phyloP scores from a whole-genome alignment of 192 early-diverging fungal species.

The Chytriomyces confervae region DNA sequence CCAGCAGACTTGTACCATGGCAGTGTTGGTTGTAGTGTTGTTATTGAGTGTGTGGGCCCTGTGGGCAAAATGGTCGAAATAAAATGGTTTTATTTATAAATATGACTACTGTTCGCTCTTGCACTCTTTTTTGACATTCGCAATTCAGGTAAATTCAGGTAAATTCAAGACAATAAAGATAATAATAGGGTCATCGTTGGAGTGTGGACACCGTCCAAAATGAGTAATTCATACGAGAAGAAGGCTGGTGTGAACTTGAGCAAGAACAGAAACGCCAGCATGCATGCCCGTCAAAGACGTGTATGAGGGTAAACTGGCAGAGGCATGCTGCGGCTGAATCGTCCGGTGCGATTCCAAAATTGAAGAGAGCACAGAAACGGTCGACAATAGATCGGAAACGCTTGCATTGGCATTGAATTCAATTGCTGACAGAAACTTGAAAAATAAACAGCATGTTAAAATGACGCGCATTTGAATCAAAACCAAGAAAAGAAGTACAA shows the following conservation, averaged over 20 bases:
- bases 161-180: too few relatives aligned
- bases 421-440: background rate
- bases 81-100: background rate
- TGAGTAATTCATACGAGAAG: too few relatives aligned
- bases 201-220: too few relatives aligned
- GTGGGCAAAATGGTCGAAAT: constrained; percentile 32
- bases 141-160: too few relatives aligned
- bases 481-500: too few relatives aligned
- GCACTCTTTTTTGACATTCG: too few relatives aligned
- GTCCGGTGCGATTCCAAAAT: background rate
- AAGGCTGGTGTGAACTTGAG: background rate
- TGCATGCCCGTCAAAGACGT: background rate
- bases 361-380: background rate
- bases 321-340: background rate
- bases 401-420: background rate
- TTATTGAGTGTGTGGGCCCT: constrained; percentile 25
- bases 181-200: too few relatives aligned
- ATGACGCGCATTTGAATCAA: too few relatives aligned
- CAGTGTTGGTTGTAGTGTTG: constrained; percentile 30
- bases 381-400: background rate
- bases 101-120: too few relatives aligned
- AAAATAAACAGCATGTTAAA: too few relatives aligned
- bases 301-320: too few relatives aligned
- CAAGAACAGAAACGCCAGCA: background rate
- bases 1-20: constrained; percentile 35